Percentiles rank a stretch among this genome's conserved stretches.
Evolutionary conservation across 2,329 filamentous ascomycete species (phyloP).

Genomic region (Colletotrichum australisinense): DNA sequence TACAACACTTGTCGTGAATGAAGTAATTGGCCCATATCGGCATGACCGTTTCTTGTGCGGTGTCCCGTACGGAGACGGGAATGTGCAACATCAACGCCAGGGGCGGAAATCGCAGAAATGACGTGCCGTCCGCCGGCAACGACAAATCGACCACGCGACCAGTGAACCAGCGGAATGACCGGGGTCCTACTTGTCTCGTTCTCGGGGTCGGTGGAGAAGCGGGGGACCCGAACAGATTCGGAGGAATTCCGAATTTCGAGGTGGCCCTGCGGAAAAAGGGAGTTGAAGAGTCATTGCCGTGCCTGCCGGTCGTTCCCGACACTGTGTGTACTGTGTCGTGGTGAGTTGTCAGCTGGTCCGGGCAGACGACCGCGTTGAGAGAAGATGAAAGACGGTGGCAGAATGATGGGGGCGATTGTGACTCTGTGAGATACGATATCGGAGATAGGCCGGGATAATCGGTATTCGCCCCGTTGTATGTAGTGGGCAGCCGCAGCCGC

Average conservation of each 20-base stretch:
- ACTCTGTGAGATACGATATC: conserved; percentile 30
- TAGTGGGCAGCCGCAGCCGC: background rate
- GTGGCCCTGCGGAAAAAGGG: background rate
- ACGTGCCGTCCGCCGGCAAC: conserved; percentile 3
- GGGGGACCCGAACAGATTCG: conserved; percentile 17
- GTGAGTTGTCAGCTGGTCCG: background rate
- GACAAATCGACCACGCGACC: conserved; percentile 14
- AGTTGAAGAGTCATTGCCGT: background rate
- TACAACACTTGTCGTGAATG: background rate
- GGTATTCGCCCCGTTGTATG: conserved; percentile 2
- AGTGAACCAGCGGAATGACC: background rate
- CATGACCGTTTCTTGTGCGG: background rate
- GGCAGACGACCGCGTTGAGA: background rate
- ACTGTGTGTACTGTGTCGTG: background rate
- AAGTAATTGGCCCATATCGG: background rate
- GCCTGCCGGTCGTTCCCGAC: background rate
- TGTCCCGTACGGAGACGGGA: background rate
- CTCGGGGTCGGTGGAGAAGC: conserved; percentile 13
- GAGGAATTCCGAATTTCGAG: conserved; percentile 12
- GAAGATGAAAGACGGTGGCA: background rate
- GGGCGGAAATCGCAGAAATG: conserved; percentile 2
- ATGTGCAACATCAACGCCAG: background rate
- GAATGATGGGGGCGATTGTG: conserved; percentile 1
- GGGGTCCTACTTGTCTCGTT: conserved; percentile 19
- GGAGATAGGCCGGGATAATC: conserved; percentile 34